Evolutionary conservation across 441 rosid species (phyloP).

Genomic region (Erodium chrysanthum): DNA sequence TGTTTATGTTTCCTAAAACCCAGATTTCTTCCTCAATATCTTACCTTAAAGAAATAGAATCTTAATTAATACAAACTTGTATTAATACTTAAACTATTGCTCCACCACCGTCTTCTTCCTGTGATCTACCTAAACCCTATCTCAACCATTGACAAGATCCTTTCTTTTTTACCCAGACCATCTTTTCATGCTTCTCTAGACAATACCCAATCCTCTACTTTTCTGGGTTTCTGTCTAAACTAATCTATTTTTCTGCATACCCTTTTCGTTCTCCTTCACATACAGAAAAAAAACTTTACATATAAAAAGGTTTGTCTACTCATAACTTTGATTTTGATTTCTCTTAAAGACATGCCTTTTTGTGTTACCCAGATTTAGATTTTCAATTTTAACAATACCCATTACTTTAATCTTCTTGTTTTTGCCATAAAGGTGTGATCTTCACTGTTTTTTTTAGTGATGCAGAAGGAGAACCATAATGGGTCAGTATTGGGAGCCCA

Average conservation of each 20-base stretch:
- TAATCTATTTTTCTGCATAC: slow-evolving; percentile 15
- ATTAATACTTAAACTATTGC: not conserved
- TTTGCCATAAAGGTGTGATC: not conserved
- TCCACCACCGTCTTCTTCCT: slow-evolving; percentile 26
- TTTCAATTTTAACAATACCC: no score
- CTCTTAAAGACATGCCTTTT: not conserved
- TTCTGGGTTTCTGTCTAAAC: not conserved
- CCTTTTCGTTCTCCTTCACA: slow-evolving; percentile 19
- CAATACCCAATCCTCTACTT: slow-evolving; percentile 18
- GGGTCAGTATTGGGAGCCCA: slow-evolving; percentile 15
- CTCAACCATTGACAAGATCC: slow-evolving; percentile 21
- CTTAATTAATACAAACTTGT: slow-evolving; percentile 4
- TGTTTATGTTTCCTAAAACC: not conserved
- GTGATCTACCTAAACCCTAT: slow-evolving; percentile 48
- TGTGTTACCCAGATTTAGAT: not conserved
- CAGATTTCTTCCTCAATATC: not conserved
- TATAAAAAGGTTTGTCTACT: slow-evolving; percentile 7
- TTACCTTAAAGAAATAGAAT: not conserved
- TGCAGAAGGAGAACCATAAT: slow-evolving; percentile 18
- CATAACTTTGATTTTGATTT: not conserved
- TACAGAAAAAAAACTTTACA: not conserved
- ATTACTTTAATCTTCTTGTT: not conserved
- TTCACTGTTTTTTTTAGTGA: not conserved
- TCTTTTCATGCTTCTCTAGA: slow-evolving; percentile 31
- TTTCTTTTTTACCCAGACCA: slow-evolving; percentile 14